Evolutionary conservation across 345 rosid genomes (phyloP), one percentile per base, ranked within the genome.

Genomic region (Salix suchowensis): DNA sequence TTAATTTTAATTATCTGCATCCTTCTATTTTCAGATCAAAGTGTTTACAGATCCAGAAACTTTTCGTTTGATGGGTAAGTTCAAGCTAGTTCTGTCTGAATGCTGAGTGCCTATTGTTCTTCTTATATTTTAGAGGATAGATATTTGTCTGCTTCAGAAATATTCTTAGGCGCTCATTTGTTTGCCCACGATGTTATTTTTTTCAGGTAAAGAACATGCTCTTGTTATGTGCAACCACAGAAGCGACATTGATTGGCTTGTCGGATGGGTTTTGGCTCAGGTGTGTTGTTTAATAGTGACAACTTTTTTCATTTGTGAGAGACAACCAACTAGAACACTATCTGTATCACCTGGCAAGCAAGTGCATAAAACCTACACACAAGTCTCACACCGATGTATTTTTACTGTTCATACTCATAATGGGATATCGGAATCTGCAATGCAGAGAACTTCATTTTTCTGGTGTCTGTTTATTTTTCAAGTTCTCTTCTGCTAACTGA

Each of bases 161-260:
- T 39, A 21, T 52, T 39, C n/a, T 67, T 10, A 24, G 73, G 26
- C 14, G 55, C 30, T 75, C 58, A 76, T 39, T 24, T 68, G n/a
- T 55, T 26, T 64, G 71, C 77, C 46, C 48, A 55, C 65, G 16
- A 37, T 77, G 28, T 50, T 62, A 75, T 73, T 73, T 4, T 40
- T 62, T 80, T 58, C 86, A 96, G 99, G 99, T 19, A 94, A 91
- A 80, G 99, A 96, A 74, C 98, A 94, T 79, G 97, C 97, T 6
- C 96, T 96, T 82, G 87, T 96, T 28, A 74, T 91, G 48, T 82
- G 84, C 83, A 96, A 96, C 82, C 99, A 96, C 85, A 91, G 67
- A 78, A 96, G 99, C 69, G 99, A 96, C 84, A 90, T 96, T 65
- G 99, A 96, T 80, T 94, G 99, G 99, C 94, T 96, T 81, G 93